Percentiles rank a stretch among this genome's conserved stretches.
These are phyloP conservation scores for Aspergillus tanneri DNA, from an alignment of 2,329 filamentous ascomycete genomes.

Conservation along the genomic window DNA sequence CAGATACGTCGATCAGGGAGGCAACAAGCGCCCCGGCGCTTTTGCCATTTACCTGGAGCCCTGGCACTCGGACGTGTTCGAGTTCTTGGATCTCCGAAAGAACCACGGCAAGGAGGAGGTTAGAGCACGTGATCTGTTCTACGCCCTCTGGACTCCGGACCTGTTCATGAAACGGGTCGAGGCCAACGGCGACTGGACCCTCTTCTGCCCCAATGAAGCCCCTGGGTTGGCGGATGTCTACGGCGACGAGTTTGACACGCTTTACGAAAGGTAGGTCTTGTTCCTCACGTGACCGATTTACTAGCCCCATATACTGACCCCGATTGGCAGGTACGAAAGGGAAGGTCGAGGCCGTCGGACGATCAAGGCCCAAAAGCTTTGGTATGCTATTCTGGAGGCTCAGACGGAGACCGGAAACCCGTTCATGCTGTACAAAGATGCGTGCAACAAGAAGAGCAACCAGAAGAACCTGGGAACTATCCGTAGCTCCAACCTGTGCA, in stretches of 20 bases:
- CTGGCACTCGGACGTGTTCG: slow-evolving; percentile 96
- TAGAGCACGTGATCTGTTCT: slow-evolving; percentile 94
- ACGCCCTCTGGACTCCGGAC: slow-evolving; percentile 97
- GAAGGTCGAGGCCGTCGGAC: slow-evolving; percentile 86
- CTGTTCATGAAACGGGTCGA: slow-evolving; percentile 99
- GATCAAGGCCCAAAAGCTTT: slow-evolving; percentile 96
- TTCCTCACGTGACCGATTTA: not conserved
- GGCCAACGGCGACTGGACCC: slow-evolving; percentile 92
- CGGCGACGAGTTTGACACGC: slow-evolving; percentile 91
- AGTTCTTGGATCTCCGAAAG: slow-evolving; percentile 97
- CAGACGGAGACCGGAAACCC: slow-evolving; percentile 99
- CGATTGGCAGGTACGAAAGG: slow-evolving; percentile 67
- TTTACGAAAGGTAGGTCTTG: slow-evolving; percentile 66
- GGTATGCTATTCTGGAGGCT: slow-evolving; percentile 97
- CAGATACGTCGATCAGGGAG: slow-evolving; percentile 96
- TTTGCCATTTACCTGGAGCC: slow-evolving; percentile 99
- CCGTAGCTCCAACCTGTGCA: slow-evolving; percentile 97
- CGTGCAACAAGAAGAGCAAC: slow-evolving; percentile 98
- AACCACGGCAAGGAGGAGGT: slow-evolving; percentile 99
- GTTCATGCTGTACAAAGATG: slow-evolving; percentile 99
- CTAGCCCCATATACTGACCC: slow-evolving; percentile 8
- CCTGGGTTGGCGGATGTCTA: slow-evolving; percentile 94
- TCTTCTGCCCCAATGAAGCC: slow-evolving; percentile 97
- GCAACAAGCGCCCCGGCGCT: slow-evolving; percentile 97
- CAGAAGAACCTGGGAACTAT: slow-evolving; percentile 99